phyloP scores from a whole-genome alignment of 192 early-diverging fungal genomes.

The Kappamyces sp. region DNA sequence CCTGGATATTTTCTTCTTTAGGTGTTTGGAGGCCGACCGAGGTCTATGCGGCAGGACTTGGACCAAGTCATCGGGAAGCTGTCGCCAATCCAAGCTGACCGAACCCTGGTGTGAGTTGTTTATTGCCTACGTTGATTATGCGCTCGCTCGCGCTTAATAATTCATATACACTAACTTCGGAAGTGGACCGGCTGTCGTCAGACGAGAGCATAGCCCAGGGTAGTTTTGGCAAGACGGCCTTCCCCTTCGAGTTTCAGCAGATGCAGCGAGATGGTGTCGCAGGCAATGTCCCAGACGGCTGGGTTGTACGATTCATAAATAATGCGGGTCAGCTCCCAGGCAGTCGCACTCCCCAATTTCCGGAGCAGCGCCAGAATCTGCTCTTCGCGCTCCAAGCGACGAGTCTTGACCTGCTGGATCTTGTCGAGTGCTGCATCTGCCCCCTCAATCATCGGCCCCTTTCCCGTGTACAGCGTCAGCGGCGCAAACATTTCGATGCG shows the following conservation, averaged over 20 bases:
- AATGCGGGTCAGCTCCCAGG: too few species aligned
- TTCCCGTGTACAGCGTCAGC: conserved; percentile 59
- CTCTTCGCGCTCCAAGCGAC: conserved; percentile 68
- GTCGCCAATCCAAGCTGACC: not conserved
- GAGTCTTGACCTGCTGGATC: conserved; percentile 61
- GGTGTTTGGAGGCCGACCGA: not conserved
- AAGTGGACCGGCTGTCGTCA: too few species aligned
- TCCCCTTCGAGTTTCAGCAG: too few species aligned
- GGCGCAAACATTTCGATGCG: conserved; percentile 39
- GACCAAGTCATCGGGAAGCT: not conserved
- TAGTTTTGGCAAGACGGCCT: too few species aligned
- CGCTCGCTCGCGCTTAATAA: too few species aligned
- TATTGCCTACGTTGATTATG: too few species aligned
- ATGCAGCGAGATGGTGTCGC: too few species aligned
- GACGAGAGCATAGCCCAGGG: too few species aligned
- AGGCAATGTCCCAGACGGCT: too few species aligned
- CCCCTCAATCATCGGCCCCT: conserved; percentile 68
- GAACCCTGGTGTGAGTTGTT: not conserved
- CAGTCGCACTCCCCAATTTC: too few species aligned
- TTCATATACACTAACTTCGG: too few species aligned
- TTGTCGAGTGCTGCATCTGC: conserved; percentile 30
- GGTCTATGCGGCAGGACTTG: not conserved
- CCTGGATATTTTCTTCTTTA: not conserved
- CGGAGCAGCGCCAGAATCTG: conserved; percentile 46
- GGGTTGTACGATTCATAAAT: too few species aligned